These are phyloP conservation scores for Cytospora leucostoma DNA, from an alignment of 2,329 filamentous ascomycete species.

Conservation along the genomic window DNA sequence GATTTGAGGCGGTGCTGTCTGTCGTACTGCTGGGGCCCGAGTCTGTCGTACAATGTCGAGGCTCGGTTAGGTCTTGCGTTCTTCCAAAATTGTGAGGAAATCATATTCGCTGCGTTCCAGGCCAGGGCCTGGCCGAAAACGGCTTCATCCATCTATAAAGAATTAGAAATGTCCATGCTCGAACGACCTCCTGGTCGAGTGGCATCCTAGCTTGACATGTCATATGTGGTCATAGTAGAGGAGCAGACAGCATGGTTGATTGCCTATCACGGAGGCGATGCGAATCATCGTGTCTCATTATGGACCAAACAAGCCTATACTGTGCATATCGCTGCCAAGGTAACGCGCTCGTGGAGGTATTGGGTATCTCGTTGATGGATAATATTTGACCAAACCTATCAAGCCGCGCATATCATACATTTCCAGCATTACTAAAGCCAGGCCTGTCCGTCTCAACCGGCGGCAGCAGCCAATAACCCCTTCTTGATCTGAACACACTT, in stretches of 20 bases:
- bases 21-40: neutral
- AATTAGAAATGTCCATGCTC: no score
- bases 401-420: neutral
- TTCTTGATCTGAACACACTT: slow-evolving; percentile 48
- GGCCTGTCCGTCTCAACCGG: slow-evolving; percentile 15
- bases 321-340: neutral
- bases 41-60: neutral
- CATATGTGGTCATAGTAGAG: neutral
- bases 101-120: neutral
- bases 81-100: neutral
- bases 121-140: neutral
- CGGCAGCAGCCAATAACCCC: slow-evolving; percentile 39
- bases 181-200: no score
- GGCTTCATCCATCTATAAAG: neutral
- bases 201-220: no score
- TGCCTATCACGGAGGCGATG: neutral
- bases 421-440: no score
- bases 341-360: neutral
- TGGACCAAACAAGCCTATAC: neutral
- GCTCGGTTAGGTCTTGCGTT: neutral
- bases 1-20: neutral
- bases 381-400: neutral
- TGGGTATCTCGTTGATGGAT: slow-evolving; percentile 14
- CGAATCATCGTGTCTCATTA: neutral
- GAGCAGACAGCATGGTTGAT: neutral